A percentile compares a stretch with the other conserved stretches of the same genome.
These are phyloP conservation scores for Apiospora kogelbergensis DNA, from an alignment of 2,329 filamentous ascomycete species.

Conservation along the genomic window DNA sequence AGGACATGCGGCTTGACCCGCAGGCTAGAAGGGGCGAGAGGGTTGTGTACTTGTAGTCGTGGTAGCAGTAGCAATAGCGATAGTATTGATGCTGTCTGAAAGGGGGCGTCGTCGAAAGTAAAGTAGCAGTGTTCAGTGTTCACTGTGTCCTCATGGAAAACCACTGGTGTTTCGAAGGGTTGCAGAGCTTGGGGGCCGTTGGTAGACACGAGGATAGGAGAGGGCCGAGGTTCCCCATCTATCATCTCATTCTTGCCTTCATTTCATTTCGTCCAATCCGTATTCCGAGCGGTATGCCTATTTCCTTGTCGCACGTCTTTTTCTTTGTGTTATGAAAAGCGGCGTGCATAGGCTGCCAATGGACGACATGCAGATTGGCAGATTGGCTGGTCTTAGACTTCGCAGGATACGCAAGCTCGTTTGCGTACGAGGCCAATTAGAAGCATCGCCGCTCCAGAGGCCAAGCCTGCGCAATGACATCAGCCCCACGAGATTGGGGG, in stretches of 20 bases:
- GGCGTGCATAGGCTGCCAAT: neutral
- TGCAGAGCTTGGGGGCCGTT: neutral
- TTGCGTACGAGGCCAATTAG: neutral
- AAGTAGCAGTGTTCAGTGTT: neutral
- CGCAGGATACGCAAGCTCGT: neutral
- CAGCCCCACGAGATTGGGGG: neutral
- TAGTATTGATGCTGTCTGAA: neutral
- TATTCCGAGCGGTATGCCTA: neutral
- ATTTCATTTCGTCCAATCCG: constrained; percentile 3
- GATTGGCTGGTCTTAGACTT: no score
- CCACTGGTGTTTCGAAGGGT: constrained; percentile 3
- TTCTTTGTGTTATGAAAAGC: neutral
- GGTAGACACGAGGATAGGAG: neutral
- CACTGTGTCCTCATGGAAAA: neutral
- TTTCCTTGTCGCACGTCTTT: neutral
- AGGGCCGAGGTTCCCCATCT: neutral
- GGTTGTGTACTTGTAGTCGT: neutral
- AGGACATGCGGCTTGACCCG: neutral
- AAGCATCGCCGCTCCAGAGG: neutral
- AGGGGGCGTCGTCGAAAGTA: neutral
- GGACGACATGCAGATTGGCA: neutral
- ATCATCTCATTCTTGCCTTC: constrained; percentile 1
- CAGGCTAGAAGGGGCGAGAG: neutral
- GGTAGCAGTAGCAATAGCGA: no score
- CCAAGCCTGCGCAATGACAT: neutral